Base-by-base conservation (phyloP, 75 land plant genomes). In the Adiantum capillusveneris region DNA sequence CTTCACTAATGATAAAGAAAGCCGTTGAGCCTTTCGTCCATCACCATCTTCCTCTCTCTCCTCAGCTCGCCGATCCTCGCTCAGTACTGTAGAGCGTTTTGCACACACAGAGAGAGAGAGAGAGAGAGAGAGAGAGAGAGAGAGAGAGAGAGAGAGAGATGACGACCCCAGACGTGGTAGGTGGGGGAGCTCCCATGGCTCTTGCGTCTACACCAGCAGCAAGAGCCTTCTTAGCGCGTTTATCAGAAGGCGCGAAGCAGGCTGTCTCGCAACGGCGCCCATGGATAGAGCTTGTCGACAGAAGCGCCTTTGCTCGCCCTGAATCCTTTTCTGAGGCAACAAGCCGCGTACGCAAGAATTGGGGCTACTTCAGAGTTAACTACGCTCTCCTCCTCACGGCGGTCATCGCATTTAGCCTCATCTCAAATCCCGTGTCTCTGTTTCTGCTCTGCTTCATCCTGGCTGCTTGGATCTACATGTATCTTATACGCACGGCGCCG, bases 251-350 rank as follows among this genome's bases (percentile, higher is more conserved):
- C 44, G 31, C 61, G 63, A 76, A 72, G 58, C 70, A 65, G n/a
- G 76, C 75, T 29, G 36, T 82, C 58, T 54, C 79, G 43, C 58
- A 71, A 25, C 74, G 80, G 44, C 79, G 85, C 59, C 82, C 85
- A 25, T 85, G 88, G 88, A 11, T n/a, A 46, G 84, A 85, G 66
- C 82, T 85, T 49, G 59, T 76, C 46, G 89, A 79, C 63, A 76
- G 79, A 27, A 65, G 68, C 57, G 18, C 81, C 55, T 61, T 85
- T 58, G 39, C 80, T 65, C 77, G 77, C 1, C 89, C 89, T 0
- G 85, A 78, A 16, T 67, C 76, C 65, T 57, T 79, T 31, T 44
- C 77, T 45, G 85, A 78, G 1, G 88, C 82, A 39, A 44, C 63
- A 52, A 44, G 75, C 62, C 85, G 88, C 64, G 50, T 85, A 58